Percentiles rank a stretch among this genome's conserved stretches.
phyloP scores from a whole-genome alignment of 139 green algal genomes.

The Closterium sp. region DNA sequence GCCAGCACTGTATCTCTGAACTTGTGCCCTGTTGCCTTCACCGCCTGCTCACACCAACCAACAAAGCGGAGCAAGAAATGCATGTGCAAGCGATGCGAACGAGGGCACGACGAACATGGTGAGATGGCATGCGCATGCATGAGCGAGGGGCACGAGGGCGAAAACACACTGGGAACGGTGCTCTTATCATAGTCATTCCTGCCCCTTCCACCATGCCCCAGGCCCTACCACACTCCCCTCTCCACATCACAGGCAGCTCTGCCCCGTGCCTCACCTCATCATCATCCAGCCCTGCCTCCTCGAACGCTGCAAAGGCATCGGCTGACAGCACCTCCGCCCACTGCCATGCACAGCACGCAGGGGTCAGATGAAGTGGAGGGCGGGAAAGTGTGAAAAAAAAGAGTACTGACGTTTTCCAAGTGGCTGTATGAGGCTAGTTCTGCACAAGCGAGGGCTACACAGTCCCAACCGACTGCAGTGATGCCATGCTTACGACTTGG shows the following conservation, averaged over 20 bases:
- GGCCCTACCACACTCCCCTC: no score
- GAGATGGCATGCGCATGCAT: not conserved
- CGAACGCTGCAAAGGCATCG: slow-evolving; percentile 92
- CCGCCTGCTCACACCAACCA: not conserved
- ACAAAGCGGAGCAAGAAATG: not conserved
- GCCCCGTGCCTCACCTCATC: slow-evolving; percentile 46
- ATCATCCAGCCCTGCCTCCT: slow-evolving; percentile 89
- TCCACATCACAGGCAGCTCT: not conserved
- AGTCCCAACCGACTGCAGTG: no score
- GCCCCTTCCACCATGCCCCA: no score
- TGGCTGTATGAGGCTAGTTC: no score
- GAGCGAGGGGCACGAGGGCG: not conserved
- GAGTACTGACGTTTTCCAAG: no score
- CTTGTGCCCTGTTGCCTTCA: slow-evolving; percentile 63
- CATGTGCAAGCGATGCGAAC: no score
- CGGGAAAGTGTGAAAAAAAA: not conserved
- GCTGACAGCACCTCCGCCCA: slow-evolving; percentile 94
- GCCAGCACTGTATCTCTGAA: slow-evolving; percentile 90
- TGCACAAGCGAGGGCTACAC: no score
- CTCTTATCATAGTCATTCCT: not conserved
- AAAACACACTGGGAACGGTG: not conserved
- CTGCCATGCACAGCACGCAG: slow-evolving; percentile 10
- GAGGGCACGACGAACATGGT: no score
- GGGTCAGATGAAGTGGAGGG: not conserved
- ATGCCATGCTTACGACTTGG: no score